Base-by-base conservation (phyloP, 1,139 yeast genomes). In the Nakaseomyces sp. region DNA sequence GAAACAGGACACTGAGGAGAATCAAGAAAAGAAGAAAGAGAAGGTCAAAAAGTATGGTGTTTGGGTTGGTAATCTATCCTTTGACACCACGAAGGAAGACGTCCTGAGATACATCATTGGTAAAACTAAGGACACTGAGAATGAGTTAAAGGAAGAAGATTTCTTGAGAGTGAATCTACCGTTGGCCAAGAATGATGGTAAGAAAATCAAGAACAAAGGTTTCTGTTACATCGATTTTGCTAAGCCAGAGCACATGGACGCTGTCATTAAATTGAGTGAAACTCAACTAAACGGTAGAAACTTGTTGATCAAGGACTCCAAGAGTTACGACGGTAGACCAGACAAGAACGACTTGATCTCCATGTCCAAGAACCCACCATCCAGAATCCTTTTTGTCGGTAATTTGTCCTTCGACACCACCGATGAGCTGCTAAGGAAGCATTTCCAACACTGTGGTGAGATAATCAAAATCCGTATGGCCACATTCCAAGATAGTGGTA, bases 331-430 rank as follows among this genome's bases (percentile, higher is more conserved):
- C 56, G 97, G 97, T 24, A 77, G 96, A 60, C 96, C 96, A 10
- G 79, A 76, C 41, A 77, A 76, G 49, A 75, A 73, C 33, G 68
- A 64, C 36, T 59, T 64, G 24, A 61, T 69, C 4, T 64, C 70
- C 10, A 56, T 73, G 44, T 76, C 81, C 25, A 79, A 79, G 55
- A 85, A 86, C 59, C 95, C 96, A 17, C 95, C 96, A 2, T 80
- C 94, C 5, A 71, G 95, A 53, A 85, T 89, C 50, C 68, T 91
- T 46, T 91, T 91, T 57, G 95, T 91, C 13, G 98, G 98, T 39
- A 91, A 91, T 62, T 70, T 91, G 45, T 81, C 96, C 0, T 91
- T 87, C 60, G 96, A 89, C 62, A 84, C 96, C n/a, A 84, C 94
- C 1, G 80, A 84, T 49, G 93, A 82, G 25, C 67, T 79, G 50